phyloP scores from a whole-genome alignment of 2,329 filamentous ascomycete species.

The Monosporascus sp. region DNA sequence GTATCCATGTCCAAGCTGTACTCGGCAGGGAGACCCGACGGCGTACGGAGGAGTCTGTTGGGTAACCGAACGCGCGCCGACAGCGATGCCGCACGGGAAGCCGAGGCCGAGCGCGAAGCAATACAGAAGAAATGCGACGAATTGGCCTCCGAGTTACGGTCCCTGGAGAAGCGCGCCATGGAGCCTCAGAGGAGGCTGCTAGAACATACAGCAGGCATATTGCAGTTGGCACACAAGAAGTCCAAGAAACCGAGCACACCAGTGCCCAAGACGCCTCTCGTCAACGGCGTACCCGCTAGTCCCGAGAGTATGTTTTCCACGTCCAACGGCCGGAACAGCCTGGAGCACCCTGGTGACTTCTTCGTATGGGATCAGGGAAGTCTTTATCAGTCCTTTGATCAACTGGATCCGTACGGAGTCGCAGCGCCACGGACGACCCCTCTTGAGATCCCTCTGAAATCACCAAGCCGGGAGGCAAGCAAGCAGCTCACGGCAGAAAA shows the following conservation, averaged over 20 bases:
- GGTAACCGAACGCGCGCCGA: slow-evolving; percentile 45
- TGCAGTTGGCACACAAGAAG: slow-evolving; percentile 82
- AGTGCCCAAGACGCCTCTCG: slow-evolving; percentile 33
- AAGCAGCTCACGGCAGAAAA: slow-evolving; percentile 44
- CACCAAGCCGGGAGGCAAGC: slow-evolving; percentile 49
- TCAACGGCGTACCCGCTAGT: slow-evolving; percentile 63
- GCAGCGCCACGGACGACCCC: slow-evolving; percentile 33
- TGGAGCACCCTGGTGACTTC: slow-evolving; percentile 49
- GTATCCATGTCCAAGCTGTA: slow-evolving; percentile 80
- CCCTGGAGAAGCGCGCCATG: slow-evolving; percentile 70
- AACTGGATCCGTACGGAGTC: slow-evolving; percentile 44
- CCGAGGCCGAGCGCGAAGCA: slow-evolving; percentile 67
- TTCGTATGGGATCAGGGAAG: slow-evolving; percentile 73
- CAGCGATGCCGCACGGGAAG: slow-evolving; percentile 49
- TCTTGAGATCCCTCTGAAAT: slow-evolving; percentile 56
- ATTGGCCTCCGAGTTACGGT: slow-evolving; percentile 72
- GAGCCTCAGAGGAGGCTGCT: slow-evolving; percentile 71
- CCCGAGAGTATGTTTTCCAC: slow-evolving; percentile 73
- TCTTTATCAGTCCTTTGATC: slow-evolving; percentile 65
- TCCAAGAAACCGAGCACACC: slow-evolving; percentile 52
- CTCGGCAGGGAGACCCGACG: slow-evolving; percentile 46
- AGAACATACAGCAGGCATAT: slow-evolving; percentile 85
- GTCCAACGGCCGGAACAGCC: slow-evolving; percentile 54
- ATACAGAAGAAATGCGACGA: slow-evolving; percentile 83
- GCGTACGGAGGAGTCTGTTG: slow-evolving; percentile 43